Evolutionary conservation across 495 filamentous ascomycete genomes (phyloP).

Genomic region (Penicillium dipodomyicola): DNA sequence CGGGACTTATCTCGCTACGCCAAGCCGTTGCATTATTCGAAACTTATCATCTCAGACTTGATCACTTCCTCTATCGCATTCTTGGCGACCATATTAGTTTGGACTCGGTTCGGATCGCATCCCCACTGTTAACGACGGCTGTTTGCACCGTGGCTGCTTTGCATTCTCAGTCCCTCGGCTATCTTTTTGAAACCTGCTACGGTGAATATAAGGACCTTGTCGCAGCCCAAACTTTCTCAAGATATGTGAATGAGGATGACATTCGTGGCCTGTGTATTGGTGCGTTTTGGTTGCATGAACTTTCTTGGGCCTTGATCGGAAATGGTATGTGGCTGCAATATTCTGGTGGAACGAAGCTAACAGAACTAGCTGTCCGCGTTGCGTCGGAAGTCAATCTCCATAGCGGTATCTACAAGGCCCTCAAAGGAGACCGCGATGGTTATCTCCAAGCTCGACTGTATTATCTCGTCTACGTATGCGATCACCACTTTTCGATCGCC

Average conservation of each 20-base stretch:
- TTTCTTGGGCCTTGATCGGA: slow-evolving; percentile 34
- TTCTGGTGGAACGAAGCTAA: slow-evolving; percentile 9
- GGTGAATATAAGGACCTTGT: slow-evolving; percentile 27
- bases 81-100: slow-evolving; percentile 30
- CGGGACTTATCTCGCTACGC: slow-evolving; percentile 19
- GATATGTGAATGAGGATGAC: slow-evolving; percentile 27
- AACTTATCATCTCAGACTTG: slow-evolving; percentile 32
- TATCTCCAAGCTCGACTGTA: slow-evolving; percentile 33
- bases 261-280: slow-evolving; percentile 36
- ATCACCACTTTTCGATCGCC: slow-evolving; percentile 37
- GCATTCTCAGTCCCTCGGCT: slow-evolving; percentile 25
- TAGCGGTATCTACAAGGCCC: slow-evolving; percentile 29
- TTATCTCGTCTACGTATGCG: slow-evolving; percentile 38
- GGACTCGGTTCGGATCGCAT: slow-evolving; percentile 24
- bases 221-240: slow-evolving; percentile 22
- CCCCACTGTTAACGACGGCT: slow-evolving; percentile 32
- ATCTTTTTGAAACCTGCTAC: slow-evolving; percentile 33
- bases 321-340: slow-evolving; percentile 17
- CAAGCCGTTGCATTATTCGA: slow-evolving; percentile 28
- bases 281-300: slow-evolving; percentile 37
- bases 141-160: slow-evolving; percentile 36
- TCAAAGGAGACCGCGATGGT: slow-evolving; percentile 28
- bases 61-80: slow-evolving; percentile 40
- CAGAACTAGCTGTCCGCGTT: slow-evolving; percentile 28
- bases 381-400: slow-evolving; percentile 34